Percentiles rank a stretch among this genome's conserved stretches.
Conservation (phyloP, 1,284 basidiomycete species). For the Anthracocystis setariae region DNA sequence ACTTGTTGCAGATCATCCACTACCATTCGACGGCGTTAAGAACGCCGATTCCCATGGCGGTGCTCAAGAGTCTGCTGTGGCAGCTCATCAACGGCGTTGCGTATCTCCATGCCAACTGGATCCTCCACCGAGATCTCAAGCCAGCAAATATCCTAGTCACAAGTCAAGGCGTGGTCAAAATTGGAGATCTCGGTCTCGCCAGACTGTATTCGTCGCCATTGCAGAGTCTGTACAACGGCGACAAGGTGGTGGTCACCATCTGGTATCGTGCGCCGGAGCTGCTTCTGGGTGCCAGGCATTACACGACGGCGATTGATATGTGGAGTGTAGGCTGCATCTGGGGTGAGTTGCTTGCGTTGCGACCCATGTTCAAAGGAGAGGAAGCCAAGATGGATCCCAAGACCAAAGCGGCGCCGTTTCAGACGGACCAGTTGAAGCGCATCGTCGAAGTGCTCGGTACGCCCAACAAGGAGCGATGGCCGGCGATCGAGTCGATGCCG, state of each 20-base stretch:
- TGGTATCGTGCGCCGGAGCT: conserved; percentile 98
- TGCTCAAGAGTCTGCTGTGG: conserved; percentile 91
- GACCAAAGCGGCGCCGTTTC: conserved; percentile 62
- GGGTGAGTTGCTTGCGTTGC: conserved; percentile 88
- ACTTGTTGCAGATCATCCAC: conserved; percentile 89
- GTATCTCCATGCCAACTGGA: conserved; percentile 93
- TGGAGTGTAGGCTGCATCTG: conserved; percentile 98
- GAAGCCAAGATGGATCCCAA: conserved; percentile 87
- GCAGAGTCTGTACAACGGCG: conserved; percentile 79
- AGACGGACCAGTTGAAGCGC: conserved; percentile 84
- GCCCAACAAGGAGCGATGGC: conserved; percentile 86
- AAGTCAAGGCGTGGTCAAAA: conserved; percentile 88
- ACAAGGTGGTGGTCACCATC: conserved; percentile 99
- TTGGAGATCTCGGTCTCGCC: conserved; percentile 94
- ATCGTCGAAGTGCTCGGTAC: conserved; percentile 95
- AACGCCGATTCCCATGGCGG: conserved; percentile 76
- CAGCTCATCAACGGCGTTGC: conserved; percentile 95
- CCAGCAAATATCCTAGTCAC: conserved; percentile 98
- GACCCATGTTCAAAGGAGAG: conserved; percentile 99
- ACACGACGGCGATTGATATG: conserved; percentile 95
- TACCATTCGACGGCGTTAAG: conserved; percentile 92
- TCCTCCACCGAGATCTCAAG: conserved; percentile 96
- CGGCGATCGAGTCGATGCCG: conserved; percentile 82
- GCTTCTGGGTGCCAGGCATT: conserved; percentile 92
- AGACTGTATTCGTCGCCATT: conserved; percentile 85